Conservation (phyloP, 805 yeast species). For the Torulaspora quercuum region DNA sequence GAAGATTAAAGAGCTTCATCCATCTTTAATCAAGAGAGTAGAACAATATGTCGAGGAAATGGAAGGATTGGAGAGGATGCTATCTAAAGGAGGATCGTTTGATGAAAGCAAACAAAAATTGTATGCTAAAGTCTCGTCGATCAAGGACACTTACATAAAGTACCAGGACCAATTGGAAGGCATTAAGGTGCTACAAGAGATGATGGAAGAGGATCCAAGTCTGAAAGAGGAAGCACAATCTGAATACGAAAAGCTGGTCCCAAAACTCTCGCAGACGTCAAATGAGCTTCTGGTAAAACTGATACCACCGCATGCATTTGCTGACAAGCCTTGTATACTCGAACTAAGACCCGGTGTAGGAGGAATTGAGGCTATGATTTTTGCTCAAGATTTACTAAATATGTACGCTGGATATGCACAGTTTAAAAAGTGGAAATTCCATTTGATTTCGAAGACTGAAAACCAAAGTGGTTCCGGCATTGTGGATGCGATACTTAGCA, state of each 20-base stretch:
- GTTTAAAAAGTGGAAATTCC: conserved; percentile 61
- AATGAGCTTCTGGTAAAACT: conserved; percentile 52
- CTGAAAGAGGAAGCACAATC: conserved; percentile 55
- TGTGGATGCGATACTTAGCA: conserved; percentile 67
- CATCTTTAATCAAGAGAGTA: conserved; percentile 50
- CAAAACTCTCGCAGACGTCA: conserved; percentile 44
- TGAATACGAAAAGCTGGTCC: conserved; percentile 51
- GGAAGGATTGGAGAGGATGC: conserved; percentile 38
- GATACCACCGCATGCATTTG: conserved; percentile 72
- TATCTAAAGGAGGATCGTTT: conserved; percentile 44
- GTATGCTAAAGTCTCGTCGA: conserved; percentile 44
- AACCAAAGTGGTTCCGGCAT: conserved; percentile 65
- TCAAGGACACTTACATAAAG: conserved; percentile 42
- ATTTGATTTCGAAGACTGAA: conserved; percentile 53
- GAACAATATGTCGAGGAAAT: conserved; percentile 42
- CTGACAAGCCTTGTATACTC: conserved; percentile 71
- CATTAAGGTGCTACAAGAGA: conserved; percentile 35
- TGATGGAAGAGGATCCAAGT: conserved; percentile 32
- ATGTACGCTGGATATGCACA: conserved; percentile 80
- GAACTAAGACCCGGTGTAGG: conserved; percentile 96
- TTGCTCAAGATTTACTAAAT: conserved; percentile 70
- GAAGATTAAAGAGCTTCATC: conserved; percentile 42
- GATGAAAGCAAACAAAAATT: conserved; percentile 48
- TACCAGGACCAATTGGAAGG: conserved; percentile 37
- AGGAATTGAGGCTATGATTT: conserved; percentile 88